Percentiles rank a stretch among this genome's conserved stretches.
phyloP scores from a whole-genome alignment of 1,284 basidiomycete species.

The Fomitopsis betulina region DNA sequence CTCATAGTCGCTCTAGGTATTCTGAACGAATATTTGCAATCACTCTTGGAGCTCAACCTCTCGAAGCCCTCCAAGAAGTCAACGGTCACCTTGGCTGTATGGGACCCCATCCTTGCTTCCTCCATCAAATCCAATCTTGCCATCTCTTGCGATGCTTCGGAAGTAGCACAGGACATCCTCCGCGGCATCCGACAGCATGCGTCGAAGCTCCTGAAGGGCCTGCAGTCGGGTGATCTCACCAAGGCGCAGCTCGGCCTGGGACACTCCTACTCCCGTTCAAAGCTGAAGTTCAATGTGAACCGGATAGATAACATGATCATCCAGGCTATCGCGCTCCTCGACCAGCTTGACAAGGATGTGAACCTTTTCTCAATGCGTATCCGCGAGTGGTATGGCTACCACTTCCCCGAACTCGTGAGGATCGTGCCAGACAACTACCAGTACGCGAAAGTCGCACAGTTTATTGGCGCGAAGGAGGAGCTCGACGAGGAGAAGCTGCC shows the following conservation, averaged over 20 bases:
- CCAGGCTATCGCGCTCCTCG: slow-evolving; percentile 96
- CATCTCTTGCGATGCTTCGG: slow-evolving; percentile 87
- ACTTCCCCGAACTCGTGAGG: slow-evolving; percentile 96
- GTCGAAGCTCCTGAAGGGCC: slow-evolving; percentile 85
- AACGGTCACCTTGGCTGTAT: slow-evolving; percentile 80
- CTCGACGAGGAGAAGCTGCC: slow-evolving; percentile 74
- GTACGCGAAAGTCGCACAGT: slow-evolving; percentile 85
- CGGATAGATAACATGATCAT: slow-evolving; percentile 99
- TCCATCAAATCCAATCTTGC: slow-evolving; percentile 78
- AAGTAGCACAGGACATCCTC: slow-evolving; percentile 84
- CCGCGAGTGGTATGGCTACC: slow-evolving; percentile 99
- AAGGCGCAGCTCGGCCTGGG: slow-evolving; percentile 97
- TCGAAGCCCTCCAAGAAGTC: slow-evolving; percentile 79
- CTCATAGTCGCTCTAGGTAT: slow-evolving; percentile 48
- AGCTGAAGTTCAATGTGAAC: slow-evolving; percentile 99
- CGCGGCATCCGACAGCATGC: slow-evolving; percentile 94
- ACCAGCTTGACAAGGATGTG: slow-evolving; percentile 99
- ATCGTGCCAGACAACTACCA: slow-evolving; percentile 95
- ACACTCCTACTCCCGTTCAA: slow-evolving; percentile 96
- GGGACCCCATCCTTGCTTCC: slow-evolving; percentile 76
- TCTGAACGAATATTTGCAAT: slow-evolving; percentile 84
- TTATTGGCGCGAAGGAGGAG: slow-evolving; percentile 89
- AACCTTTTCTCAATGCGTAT: slow-evolving; percentile 99
- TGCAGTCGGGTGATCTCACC: slow-evolving; percentile 85
- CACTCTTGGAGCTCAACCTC: slow-evolving; percentile 87